Conservation (phyloP, 805 yeast species). For the Clavispora asparagi region DNA sequence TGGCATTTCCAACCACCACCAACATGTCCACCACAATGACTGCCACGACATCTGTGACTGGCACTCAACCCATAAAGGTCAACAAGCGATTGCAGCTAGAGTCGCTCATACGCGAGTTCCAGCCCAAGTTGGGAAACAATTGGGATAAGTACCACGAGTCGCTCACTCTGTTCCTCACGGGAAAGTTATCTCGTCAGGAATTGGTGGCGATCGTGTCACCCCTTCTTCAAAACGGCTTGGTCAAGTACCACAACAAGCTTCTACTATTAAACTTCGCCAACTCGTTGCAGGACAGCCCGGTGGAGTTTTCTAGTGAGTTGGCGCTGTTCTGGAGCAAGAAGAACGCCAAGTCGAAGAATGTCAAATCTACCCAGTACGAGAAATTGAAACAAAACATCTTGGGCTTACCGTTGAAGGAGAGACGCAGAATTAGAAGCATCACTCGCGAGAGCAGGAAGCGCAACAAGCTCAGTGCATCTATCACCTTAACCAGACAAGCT, state of each 20-base stretch:
- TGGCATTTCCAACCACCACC: neutral
- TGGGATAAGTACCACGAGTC: conserved; percentile 88
- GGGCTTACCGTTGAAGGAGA: conserved; percentile 78
- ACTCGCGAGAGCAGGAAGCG: conserved; percentile 78
- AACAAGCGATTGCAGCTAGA: conserved; percentile 32
- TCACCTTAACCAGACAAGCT: conserved; percentile 66
- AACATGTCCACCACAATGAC: conserved; percentile 4
- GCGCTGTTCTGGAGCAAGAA: conserved; percentile 44
- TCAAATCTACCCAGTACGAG: conserved; percentile 68
- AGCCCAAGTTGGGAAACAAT: conserved; percentile 62
- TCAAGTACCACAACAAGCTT: conserved; percentile 76
- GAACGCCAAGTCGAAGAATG: conserved; percentile 43
- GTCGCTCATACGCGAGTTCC: conserved; percentile 64
- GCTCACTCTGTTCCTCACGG: conserved; percentile 69
- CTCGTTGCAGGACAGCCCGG: conserved; percentile 70
- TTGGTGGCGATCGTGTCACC: conserved; percentile 53
- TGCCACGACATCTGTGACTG: neutral
- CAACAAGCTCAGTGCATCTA: conserved; percentile 64
- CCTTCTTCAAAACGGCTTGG: conserved; percentile 44
- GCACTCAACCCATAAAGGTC: conserved; percentile 5
- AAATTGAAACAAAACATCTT: conserved; percentile 79
- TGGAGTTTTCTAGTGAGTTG: conserved; percentile 43
- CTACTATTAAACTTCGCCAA: conserved; percentile 79
- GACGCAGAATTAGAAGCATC: conserved; percentile 78
- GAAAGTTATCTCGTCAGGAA: conserved; percentile 74